A percentile compares a stretch with the other conserved stretches of the same genome.
Evolutionary conservation across 148 eudicot genomes (phyloP).

Genomic region (Arbutus unedo): DNA sequence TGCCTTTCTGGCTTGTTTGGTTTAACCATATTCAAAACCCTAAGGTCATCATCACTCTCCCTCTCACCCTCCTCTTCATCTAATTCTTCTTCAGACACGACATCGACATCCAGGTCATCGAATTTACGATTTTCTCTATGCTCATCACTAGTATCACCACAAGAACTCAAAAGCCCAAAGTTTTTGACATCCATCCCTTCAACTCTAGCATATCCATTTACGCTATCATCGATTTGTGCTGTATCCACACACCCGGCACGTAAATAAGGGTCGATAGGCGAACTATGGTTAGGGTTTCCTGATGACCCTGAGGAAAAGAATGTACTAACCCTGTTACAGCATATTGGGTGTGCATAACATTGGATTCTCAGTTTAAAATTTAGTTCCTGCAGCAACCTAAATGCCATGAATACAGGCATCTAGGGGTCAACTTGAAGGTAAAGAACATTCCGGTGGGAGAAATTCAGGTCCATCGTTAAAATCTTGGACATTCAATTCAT

Average conservation of each 20-base stretch:
- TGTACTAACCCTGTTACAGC: not conserved
- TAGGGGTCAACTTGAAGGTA: not conserved
- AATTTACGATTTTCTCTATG: slow-evolving; percentile 7
- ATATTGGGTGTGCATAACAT: slow-evolving; percentile 7
- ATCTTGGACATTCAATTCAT: not conserved
- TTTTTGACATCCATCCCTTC: slow-evolving; percentile 21
- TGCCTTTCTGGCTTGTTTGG: slow-evolving; percentile 9
- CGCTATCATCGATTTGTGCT: slow-evolving; percentile 11
- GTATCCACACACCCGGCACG: slow-evolving; percentile 13
- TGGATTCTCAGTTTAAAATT: slow-evolving; percentile 7
- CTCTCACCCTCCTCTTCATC: slow-evolving; percentile 1
- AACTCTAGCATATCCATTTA: slow-evolving; percentile 8
- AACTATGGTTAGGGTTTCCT: slow-evolving; percentile 9
- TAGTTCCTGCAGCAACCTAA: slow-evolving; percentile 11
- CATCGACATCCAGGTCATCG: slow-evolving; percentile 17
- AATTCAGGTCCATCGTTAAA: not conserved
- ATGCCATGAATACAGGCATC: slow-evolving; percentile 14
- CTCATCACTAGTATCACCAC: slow-evolving; percentile 12
- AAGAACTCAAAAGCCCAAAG: slow-evolving; percentile 11
- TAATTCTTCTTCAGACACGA: slow-evolving; percentile 28
- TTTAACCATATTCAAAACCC: slow-evolving; percentile 19
- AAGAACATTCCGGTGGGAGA: not conserved
- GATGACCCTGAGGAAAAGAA: slow-evolving; percentile 20
- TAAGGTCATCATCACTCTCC: slow-evolving; percentile 15
- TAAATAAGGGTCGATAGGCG: slow-evolving; percentile 10